Evolutionary conservation across 805 yeast species (phyloP).

Genomic region (Lachancea sp.): DNA sequence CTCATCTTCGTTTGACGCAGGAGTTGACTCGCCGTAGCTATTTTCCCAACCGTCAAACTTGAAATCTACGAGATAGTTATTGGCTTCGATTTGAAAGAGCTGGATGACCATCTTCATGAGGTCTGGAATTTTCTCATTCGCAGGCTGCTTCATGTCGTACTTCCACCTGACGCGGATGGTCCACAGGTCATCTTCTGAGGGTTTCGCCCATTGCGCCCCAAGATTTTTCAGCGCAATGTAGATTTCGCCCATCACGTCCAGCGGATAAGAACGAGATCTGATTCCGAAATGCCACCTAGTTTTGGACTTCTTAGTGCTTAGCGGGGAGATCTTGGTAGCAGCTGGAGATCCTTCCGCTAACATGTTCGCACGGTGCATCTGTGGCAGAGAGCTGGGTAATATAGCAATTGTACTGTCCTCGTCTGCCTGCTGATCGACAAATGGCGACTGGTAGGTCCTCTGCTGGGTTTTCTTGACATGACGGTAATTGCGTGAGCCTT

Average conservation of each 20-base stretch:
- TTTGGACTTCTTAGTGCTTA: constrained; percentile 75
- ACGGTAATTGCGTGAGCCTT: constrained; percentile 7
- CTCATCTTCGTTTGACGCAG: constrained; percentile 47
- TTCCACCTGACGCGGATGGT: constrained; percentile 93
- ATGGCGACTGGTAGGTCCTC: constrained; percentile 32
- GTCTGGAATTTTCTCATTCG: constrained; percentile 49
- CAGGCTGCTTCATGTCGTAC: constrained; percentile 44
- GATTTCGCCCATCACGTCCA: constrained; percentile 98
- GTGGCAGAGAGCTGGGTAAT: constrained; percentile 88
- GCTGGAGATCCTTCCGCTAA: constrained; percentile 50
- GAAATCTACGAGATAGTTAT: constrained; percentile 92
- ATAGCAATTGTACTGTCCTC: constrained; percentile 77
- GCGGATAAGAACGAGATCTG: constrained; percentile 88
- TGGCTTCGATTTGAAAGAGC: constrained; percentile 89
- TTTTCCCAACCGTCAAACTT: constrained; percentile 97
- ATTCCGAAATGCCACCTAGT: constrained; percentile 99
- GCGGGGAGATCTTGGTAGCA: constrained; percentile 42
- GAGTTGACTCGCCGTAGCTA: constrained; percentile 32
- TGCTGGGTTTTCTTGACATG: constrained; percentile 17
- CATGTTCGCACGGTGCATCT: constrained; percentile 92
- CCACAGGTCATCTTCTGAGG: constrained; percentile 93
- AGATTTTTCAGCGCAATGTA: constrained; percentile 87
- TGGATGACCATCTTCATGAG: constrained; percentile 96
- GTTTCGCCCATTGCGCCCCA: constrained; percentile 97
- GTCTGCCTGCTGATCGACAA: constrained; percentile 29